A percentile compares a stretch with the other conserved stretches of the same genome.
Evolutionary conservation across 2,329 filamentous ascomycete species (phyloP).

Genomic region (Alternaria ethzedia): DNA sequence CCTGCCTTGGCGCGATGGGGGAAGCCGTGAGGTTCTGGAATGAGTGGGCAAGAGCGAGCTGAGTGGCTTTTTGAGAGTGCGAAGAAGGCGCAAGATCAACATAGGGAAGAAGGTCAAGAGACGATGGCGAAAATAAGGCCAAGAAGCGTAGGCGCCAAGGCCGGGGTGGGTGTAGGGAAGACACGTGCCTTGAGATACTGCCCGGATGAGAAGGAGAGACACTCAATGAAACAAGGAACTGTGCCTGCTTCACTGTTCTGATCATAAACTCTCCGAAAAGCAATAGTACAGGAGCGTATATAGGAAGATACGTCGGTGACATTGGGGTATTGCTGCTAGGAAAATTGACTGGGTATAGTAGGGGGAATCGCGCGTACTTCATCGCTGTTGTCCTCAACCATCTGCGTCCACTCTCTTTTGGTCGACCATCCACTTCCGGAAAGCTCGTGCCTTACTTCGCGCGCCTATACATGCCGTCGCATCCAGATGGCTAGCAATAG

Average conservation of each 20-base stretch:
- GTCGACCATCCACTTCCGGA: conserved; percentile 25
- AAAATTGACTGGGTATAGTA: background rate
- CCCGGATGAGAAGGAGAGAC: background rate
- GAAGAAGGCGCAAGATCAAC: background rate
- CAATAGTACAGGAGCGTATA: background rate
- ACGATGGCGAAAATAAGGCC: background rate
- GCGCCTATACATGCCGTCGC: conserved; percentile 4
- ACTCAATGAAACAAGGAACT: background rate
- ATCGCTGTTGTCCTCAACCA: background rate
- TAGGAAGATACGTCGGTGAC: background rate
- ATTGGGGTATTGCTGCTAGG: background rate
- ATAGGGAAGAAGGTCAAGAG: background rate
- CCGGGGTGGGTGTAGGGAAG: background rate
- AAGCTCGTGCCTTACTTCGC: conserved; percentile 24
- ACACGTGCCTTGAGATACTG: background rate
- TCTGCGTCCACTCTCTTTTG: background rate
- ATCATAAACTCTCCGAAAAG: background rate
- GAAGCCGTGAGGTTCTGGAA: background rate
- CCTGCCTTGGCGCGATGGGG: background rate
- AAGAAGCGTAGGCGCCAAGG: background rate
- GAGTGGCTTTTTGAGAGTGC: background rate
- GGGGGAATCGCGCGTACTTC: background rate
- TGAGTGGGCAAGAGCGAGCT: background rate
- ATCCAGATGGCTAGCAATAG: conserved; percentile 29
- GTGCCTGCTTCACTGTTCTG: background rate